phyloP scores from a whole-genome alignment of 352 stramenopile species.

The Phytophthora cryptogea region DNA sequence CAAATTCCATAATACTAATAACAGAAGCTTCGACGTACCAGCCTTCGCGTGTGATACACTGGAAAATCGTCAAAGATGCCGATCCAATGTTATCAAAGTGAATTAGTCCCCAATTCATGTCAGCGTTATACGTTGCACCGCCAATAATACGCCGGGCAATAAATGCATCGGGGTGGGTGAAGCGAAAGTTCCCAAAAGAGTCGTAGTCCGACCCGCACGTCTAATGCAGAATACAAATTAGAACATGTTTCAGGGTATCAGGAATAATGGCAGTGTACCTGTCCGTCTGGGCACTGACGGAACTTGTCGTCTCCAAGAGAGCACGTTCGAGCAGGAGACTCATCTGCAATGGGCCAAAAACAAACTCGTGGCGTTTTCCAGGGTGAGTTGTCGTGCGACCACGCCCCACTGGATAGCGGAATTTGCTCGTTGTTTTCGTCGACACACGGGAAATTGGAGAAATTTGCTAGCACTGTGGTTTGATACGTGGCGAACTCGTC shows the following conservation, averaged over 20 bases:
- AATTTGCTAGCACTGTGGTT: conserved; percentile 38
- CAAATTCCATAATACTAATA: too few relatives aligned
- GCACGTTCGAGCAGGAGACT: conserved; percentile 60
- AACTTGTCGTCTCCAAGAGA: conserved; percentile 44
- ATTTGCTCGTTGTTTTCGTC: conserved; percentile 40
- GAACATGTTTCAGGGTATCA: too few relatives aligned
- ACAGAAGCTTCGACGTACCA: conserved; percentile 59
- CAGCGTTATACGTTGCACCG: conserved; percentile 58
- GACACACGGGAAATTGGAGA: conserved; percentile 38
- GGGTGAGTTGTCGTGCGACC: conserved; percentile 54
- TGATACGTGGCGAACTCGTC: conserved; percentile 39
- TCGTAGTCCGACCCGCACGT: conserved; percentile 74
- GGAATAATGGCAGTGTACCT: conserved; percentile 40
- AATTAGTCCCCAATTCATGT: conserved; percentile 86
- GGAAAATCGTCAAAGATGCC: conserved; percentile 88
- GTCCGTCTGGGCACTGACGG: conserved; percentile 43
- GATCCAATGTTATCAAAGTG: conserved; percentile 90
- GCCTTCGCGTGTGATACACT: conserved; percentile 91
- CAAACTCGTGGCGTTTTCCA: conserved; percentile 71
- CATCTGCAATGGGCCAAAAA: conserved; percentile 89
- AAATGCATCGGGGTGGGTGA: conserved; percentile 47
- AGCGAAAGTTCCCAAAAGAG: conserved; percentile 61
- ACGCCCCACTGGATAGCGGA: conserved; percentile 34
- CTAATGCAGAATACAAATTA: conserved; percentile 14
- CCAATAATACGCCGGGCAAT: conserved; percentile 46